Conservation (phyloP, 495 filamentous ascomycete genomes). For the Trichodelitschia bisporula region DNA sequence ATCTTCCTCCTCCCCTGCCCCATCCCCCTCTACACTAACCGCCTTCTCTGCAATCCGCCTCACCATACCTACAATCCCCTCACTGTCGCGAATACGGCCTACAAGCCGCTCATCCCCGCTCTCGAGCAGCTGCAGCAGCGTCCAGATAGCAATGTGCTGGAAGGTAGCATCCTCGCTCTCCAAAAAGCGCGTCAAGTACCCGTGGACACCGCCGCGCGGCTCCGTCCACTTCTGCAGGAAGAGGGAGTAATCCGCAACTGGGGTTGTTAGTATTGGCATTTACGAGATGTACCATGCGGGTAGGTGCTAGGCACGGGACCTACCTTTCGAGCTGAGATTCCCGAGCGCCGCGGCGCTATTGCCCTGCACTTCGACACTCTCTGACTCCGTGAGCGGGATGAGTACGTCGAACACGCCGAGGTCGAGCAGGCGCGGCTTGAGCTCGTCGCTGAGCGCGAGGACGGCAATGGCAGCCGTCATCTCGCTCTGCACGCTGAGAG, state of each 20-base stretch:
- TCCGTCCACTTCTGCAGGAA: slow-evolving; percentile 86
- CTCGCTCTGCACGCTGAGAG: slow-evolving; percentile 85
- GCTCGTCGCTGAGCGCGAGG: slow-evolving; percentile 83
- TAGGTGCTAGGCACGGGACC: slow-evolving; percentile 3
- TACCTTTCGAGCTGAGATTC: slow-evolving; percentile 93
- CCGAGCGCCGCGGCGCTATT: slow-evolving; percentile 92
- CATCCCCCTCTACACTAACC: slow-evolving; percentile 73
- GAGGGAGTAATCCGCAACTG: slow-evolving; percentile 89
- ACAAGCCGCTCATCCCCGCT: slow-evolving; percentile 76
- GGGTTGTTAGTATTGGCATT: slow-evolving; percentile 2
- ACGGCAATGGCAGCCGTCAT: slow-evolving; percentile 99
- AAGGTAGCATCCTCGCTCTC: slow-evolving; percentile 89
- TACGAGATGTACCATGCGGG: no score
- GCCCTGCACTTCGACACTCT: slow-evolving; percentile 92
- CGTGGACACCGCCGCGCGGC: slow-evolving; percentile 82
- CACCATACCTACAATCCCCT: slow-evolving; percentile 77
- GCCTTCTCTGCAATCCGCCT: slow-evolving; percentile 71
- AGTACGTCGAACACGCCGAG: slow-evolving; percentile 91
- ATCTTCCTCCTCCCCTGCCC: slow-evolving; percentile 70
- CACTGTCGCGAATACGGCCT: slow-evolving; percentile 59
- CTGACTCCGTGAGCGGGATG: slow-evolving; percentile 81
- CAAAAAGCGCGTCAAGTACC: slow-evolving; percentile 79
- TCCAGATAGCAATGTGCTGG: slow-evolving; percentile 99
- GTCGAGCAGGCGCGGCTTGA: slow-evolving; percentile 80
- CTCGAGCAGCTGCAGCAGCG: slow-evolving; percentile 79